Percentiles rank a stretch among this genome's conserved stretches.
These are phyloP conservation scores for Paraleonurus japonicus DNA, from an alignment of 257 asterid genomes.

Conservation along the genomic window DNA sequence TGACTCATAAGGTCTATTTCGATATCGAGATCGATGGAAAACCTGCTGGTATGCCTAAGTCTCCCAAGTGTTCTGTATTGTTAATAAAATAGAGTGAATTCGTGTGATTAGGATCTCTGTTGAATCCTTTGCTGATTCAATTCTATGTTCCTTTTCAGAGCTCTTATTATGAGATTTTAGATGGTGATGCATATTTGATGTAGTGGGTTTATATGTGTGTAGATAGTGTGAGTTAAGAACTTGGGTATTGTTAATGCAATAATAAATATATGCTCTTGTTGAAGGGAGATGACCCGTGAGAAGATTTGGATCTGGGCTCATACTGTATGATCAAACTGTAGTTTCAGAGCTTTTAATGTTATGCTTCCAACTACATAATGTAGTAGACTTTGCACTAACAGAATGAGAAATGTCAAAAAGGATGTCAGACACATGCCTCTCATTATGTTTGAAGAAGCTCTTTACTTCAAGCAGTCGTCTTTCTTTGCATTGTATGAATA, in stretches of 20 bases:
- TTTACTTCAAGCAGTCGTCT: background rate
- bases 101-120: background rate
- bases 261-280: background rate
- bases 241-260: background rate
- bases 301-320: background rate
- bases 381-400: background rate
- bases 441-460: background rate
- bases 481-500: background rate
- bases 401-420: background rate
- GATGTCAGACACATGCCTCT: background rate
- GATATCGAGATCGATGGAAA: conserved; percentile 87
- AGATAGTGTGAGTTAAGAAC: background rate
- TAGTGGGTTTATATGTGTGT: background rate
- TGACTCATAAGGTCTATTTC: conserved; percentile 49
- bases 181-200: background rate
- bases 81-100: background rate
- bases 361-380: background rate
- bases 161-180: background rate
- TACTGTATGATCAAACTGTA: background rate
- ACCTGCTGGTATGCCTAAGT: conserved; percentile 59
- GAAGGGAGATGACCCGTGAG: background rate
- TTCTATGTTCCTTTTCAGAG: background rate
- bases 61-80: background rate
- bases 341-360: background rate
- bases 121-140: background rate